Evolutionary conservation across 179 eudicot genomes (phyloP).

Genomic region (Silene noctiflora): DNA sequence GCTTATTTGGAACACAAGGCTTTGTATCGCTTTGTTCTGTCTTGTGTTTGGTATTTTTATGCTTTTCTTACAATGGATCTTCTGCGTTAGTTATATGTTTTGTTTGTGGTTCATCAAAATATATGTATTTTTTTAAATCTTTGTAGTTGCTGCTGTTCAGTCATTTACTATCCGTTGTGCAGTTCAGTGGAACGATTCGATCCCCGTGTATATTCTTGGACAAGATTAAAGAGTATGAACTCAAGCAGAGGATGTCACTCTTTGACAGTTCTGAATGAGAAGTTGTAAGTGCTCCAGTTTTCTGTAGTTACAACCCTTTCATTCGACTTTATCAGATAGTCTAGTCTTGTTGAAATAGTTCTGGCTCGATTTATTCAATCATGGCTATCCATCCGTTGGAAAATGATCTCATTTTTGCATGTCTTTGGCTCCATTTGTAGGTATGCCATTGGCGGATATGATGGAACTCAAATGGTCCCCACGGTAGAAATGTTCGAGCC

Average conservation of each 20-base stretch:
- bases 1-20: not conserved
- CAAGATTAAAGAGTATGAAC: conserved; percentile 44
- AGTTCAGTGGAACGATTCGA: conserved; percentile 78
- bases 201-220: conserved; percentile 66
- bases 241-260: conserved; percentile 70
- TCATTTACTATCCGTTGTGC: conserved; percentile 17
- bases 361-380: not conserved
- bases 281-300: conserved; percentile 52
- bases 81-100: not conserved
- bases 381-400: not conserved
- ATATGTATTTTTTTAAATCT: not conserved
- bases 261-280: conserved; percentile 55
- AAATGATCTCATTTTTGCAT: not conserved
- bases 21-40: not conserved
- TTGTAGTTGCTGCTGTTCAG: conserved; percentile 3
- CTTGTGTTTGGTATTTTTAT: not conserved
- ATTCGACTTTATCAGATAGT: not conserved
- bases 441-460: conserved; percentile 76
- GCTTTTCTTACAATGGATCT: not conserved
- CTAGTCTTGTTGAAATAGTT: not conserved
- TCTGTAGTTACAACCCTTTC: conserved; percentile 3
- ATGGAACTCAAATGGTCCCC: conserved; percentile 53
- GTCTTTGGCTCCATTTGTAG: conserved; percentile 33
- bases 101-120: conserved; percentile 4
- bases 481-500: conserved; percentile 64